Conservation (phyloP, 1,284 basidiomycete genomes). For the Rhodotorula sp. region DNA sequence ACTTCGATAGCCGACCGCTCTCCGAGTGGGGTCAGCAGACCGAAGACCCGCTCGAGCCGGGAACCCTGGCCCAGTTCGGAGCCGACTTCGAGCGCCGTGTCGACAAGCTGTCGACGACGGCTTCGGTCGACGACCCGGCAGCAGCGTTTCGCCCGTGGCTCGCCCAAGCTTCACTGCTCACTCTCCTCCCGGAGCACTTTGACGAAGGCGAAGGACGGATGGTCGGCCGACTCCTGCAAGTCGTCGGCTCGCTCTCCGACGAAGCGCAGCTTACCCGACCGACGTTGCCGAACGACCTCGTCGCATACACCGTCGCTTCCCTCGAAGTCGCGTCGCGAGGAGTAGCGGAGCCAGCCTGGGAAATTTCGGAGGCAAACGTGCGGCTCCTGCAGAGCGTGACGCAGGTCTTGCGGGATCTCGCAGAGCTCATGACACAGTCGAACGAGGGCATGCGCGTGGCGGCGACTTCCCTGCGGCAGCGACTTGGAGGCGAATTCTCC, state of each 20-base stretch:
- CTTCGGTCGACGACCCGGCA: neutral
- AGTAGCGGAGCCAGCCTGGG: conserved; percentile 58
- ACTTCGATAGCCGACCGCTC: conserved; percentile 12
- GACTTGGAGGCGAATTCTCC: conserved; percentile 69
- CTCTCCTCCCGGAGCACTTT: conserved; percentile 17
- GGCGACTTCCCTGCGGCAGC: conserved; percentile 56
- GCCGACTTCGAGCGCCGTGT: conserved; percentile 5
- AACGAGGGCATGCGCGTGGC: conserved; percentile 13
- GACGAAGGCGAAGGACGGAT: conserved; percentile 31
- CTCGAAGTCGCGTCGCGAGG: conserved; percentile 79
- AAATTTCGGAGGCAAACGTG: conserved; percentile 73
- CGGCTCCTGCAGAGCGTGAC: conserved; percentile 74
- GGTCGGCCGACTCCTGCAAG: conserved; percentile 29
- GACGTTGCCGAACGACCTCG: conserved; percentile 82
- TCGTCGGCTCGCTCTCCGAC: conserved; percentile 24
- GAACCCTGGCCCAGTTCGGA: neutral
- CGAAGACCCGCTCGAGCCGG: conserved; percentile 48
- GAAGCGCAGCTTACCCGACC: conserved; percentile 18
- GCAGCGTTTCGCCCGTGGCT: conserved; percentile 31
- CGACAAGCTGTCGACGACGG: conserved; percentile 7
- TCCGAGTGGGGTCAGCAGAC: conserved; percentile 11
- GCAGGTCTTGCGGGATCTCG: conserved; percentile 64
- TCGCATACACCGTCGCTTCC: conserved; percentile 82
- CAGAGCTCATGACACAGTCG: conserved; percentile 9
- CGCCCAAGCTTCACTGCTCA: conserved; percentile 21